phyloP scores from a whole-genome alignment of 2,329 filamentous ascomycete genomes.

The Beauveria sp. region DNA sequence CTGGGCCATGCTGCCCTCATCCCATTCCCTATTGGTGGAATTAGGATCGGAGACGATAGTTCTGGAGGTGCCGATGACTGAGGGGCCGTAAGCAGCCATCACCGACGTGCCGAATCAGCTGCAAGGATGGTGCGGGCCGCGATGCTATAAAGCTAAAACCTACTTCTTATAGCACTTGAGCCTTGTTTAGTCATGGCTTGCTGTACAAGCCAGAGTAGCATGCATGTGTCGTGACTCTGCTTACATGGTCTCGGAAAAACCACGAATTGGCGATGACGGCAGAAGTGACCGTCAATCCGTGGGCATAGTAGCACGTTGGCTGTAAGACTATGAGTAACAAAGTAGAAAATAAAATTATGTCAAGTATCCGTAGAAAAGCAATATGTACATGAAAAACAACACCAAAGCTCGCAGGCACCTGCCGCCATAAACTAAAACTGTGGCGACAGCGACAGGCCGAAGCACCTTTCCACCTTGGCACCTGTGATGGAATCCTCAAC shows the following conservation, averaged over 20 bases:
- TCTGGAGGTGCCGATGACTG: background rate
- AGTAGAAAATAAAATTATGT: too few relatives aligned
- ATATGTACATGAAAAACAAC: background rate
- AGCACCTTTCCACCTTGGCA: constrained; percentile 16
- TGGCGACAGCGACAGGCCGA: background rate
- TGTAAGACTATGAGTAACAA: too few relatives aligned
- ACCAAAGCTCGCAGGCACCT: background rate
- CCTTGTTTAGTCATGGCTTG: background rate
- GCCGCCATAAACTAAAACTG: background rate
- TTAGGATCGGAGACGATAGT: background rate
- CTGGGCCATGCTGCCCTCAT: background rate
- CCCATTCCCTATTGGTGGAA: constrained; percentile 2
- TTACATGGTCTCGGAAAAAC: too few relatives aligned
- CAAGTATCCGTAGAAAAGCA: too few relatives aligned
- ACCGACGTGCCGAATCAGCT: background rate
- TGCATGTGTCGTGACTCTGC: too few relatives aligned
- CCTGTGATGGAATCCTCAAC: constrained; percentile 21
- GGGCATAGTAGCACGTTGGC: too few relatives aligned
- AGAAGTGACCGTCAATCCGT: too few relatives aligned
- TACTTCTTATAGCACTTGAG: background rate
- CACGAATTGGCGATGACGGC: too few relatives aligned
- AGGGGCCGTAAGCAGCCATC: background rate
- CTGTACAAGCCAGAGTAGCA: too few relatives aligned
- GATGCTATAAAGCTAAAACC: background rate
- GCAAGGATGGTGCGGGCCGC: background rate